A percentile compares a stretch with the other conserved stretches of the same genome.
These are phyloP conservation scores for Microbotryum scabiosae DNA, from an alignment of 1,284 basidiomycete genomes.

Conservation along the genomic window DNA sequence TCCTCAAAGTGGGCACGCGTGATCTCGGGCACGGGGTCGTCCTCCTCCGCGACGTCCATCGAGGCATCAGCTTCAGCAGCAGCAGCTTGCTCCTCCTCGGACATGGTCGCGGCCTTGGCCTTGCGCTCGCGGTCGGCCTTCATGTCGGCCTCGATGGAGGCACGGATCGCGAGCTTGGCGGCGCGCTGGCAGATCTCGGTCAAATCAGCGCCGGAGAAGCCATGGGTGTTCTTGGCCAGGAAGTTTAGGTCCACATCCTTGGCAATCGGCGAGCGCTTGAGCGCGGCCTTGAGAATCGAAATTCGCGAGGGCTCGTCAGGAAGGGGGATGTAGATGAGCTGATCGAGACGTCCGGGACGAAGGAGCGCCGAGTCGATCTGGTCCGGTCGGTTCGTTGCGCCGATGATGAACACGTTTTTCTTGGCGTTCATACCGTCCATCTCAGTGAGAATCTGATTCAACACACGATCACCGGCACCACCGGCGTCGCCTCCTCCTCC, in stretches of 20 bases:
- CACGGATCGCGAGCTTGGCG: conserved; percentile 91
- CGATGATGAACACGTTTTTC: conserved; percentile 76
- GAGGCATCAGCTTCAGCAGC: conserved; percentile 52
- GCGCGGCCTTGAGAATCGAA: conserved; percentile 80
- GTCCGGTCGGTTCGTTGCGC: conserved; percentile 98
- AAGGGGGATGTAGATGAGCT: conserved; percentile 45
- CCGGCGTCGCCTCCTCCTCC: conserved; percentile 66
- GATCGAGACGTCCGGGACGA: conserved; percentile 94
- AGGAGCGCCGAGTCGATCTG: conserved; percentile 95
- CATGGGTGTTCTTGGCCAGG: conserved; percentile 89
- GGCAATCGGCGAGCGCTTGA: conserved; percentile 87
- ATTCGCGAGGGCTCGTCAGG: conserved; percentile 88
- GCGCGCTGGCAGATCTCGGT: conserved; percentile 98
- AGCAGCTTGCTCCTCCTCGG: conserved; percentile 51
- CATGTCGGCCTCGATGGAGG: conserved; percentile 90
- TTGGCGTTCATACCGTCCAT: conserved; percentile 99
- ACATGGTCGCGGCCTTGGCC: conserved; percentile 65
- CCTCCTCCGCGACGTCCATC: conserved; percentile 46
- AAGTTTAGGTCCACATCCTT: conserved; percentile 76
- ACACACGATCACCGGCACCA: conserved; percentile 80
- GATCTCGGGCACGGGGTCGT: conserved; percentile 95
- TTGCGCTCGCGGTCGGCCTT: conserved; percentile 67
- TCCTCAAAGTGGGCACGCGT: conserved; percentile 94
- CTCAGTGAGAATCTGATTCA: conserved; percentile 56
- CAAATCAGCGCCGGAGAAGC: conserved; percentile 98